Conservation (phyloP, 805 yeast species). For the Candida succiphila region DNA sequence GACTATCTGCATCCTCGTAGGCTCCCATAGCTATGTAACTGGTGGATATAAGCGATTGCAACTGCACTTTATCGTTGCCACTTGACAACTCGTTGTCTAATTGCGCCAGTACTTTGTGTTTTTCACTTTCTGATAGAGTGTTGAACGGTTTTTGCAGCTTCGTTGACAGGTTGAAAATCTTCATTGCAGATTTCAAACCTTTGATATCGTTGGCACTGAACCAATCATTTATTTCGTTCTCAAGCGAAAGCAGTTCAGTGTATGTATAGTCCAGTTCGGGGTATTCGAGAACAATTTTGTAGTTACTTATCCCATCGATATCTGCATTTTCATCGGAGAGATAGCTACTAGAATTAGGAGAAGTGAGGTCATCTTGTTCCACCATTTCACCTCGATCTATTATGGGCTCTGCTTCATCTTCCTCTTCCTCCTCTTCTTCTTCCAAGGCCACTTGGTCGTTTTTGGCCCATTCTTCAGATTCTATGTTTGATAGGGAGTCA, state of each 20-base stretch:
- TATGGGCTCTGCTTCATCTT: constrained; percentile 11
- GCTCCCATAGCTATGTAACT: constrained; percentile 6
- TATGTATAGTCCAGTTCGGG: constrained; percentile 36
- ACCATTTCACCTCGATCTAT: constrained; percentile 21
- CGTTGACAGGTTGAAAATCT: constrained; percentile 2
- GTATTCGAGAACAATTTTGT: constrained; percentile 22
- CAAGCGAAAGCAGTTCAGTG: constrained; percentile 24
- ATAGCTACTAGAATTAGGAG: constrained; percentile 20
- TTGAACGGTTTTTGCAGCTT: background rate
- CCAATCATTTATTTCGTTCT: constrained; percentile 32
- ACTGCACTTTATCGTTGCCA: background rate
- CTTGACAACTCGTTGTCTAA: background rate
- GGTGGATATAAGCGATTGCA: background rate
- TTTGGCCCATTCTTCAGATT: too few relatives aligned
- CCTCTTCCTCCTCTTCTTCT: background rate
- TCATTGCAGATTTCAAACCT: constrained; percentile 9
- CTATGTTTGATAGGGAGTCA: too few relatives aligned
- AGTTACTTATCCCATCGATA: constrained; percentile 23
- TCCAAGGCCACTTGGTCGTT: background rate
- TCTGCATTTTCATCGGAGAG: constrained; percentile 15
- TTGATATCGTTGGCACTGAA: constrained; percentile 21
- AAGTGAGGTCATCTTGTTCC: constrained; percentile 18
- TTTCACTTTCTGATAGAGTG: background rate
- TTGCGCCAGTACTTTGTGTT: background rate
- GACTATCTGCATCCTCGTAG: constrained; percentile 2